Evolutionary conservation across 2,329 filamentous ascomycete species (phyloP), one percentile per base, ranked within the genome.

Genomic region (Amesomyces nigricolor): DNA sequence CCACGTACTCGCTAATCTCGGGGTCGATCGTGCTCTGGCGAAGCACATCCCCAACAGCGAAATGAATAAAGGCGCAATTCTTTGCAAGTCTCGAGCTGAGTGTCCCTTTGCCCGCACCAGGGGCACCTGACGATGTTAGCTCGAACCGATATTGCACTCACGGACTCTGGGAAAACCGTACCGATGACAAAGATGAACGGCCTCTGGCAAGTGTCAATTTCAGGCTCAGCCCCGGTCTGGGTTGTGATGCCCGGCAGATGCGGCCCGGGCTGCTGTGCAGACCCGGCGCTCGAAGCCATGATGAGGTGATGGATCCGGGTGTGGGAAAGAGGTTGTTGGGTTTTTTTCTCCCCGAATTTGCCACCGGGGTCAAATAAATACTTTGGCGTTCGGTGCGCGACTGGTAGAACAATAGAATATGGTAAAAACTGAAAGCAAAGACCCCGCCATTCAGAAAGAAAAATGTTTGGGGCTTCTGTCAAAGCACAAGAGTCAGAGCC

Each of bases 51-150:
- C 58, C 58, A 32, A 60, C 16, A 2, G 58, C 58, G 40, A 58
- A 30, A 46, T 60, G 55, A 6, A 37, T 38, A 39, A 56, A 39
- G 32, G 38, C 29, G 26, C 40, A 11, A 2, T 47, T 50, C 3
- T 46, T 7, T 1, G 50, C 42, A 8, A 60, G 37, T 17, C 8
- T 29, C 44, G 49, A 52, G 50, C 49, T 45, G 32, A 58, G 47
- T 4, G 58, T 58, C 11, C 55, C 53, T 22, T 60, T 60, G 44
- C 55, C 58, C 8, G 55, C 46, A 6, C 52, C 58, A n/a, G 55
- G 49, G 6, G 55, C 32, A 8, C 58, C 55, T 58, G 40, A 13
- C n/a, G 9, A 30, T 26, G 26, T 47, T 11, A 45, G 51, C 35
- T n/a, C 7, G 39, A 11, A 16, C 37, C 35, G 13, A 5, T 11